Evolutionary conservation across 164 flowering plant species (phyloP).

Genomic region (Paratinospora sagittata): DNA sequence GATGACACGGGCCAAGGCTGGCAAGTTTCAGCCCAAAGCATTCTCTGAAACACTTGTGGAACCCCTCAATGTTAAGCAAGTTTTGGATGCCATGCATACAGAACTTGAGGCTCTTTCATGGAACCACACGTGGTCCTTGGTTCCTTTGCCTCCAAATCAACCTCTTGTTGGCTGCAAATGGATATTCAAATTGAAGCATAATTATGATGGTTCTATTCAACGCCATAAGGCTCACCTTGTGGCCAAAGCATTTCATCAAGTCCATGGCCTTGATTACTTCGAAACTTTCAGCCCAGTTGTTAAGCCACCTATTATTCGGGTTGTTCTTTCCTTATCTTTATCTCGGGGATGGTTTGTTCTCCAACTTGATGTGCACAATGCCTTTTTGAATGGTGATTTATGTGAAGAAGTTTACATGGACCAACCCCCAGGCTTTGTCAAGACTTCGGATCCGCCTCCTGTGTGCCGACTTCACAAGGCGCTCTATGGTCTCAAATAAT

Average conservation of each 20-base stretch:
- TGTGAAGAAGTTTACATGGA: slow-evolving; percentile 1
- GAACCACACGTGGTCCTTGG: neutral
- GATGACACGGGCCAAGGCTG: too few relatives aligned
- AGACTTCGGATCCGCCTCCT: neutral
- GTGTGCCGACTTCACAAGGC: neutral
- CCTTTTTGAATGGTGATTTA: neutral
- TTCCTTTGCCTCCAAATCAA: neutral
- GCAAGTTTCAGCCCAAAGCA: too few relatives aligned
- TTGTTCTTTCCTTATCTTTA: neutral
- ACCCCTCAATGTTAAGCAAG: too few relatives aligned
- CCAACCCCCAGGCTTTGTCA: neutral
- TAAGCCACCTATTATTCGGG: neutral
- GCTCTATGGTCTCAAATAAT: too few relatives aligned
- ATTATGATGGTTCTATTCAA: too few relatives aligned
- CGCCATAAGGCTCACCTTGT: too few relatives aligned
- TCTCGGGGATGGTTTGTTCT: neutral
- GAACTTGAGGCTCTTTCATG: neutral
- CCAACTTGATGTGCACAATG: neutral
- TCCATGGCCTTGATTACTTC: slow-evolving; percentile 2
- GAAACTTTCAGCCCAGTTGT: neutral
- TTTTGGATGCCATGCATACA: too few relatives aligned
- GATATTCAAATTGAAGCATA: neutral
- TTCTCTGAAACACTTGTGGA: too few relatives aligned
- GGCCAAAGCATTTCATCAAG: too few relatives aligned
- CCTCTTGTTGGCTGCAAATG: neutral